Evolutionary conservation across 2,329 filamentous ascomycete genomes (phyloP), one percentile per base, ranked within the genome.

Genomic region (Sporothrix schenckii): DNA sequence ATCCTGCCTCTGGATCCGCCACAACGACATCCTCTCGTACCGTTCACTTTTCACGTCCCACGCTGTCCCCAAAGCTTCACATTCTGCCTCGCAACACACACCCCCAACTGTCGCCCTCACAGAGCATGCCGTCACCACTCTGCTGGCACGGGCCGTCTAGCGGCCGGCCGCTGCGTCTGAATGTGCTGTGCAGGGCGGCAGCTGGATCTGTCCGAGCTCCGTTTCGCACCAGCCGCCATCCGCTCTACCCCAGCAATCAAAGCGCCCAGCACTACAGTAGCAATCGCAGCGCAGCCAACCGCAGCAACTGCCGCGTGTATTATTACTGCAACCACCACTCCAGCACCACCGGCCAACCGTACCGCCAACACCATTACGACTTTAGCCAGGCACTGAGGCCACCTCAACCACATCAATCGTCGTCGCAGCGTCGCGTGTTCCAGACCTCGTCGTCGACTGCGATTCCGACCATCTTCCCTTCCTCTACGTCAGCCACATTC

Each of bases 391-490:
- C 72, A 73, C 69, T 76, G 69, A 77, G 77, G 78, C 76, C 78
- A 80, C 77, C 74, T 79, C 77, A 76, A 73, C 77, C 75, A 74
- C 77, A 76, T 71, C 73, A 56, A 34, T 19, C 50, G 47, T 69
- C 68, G 10, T 70, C 68, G 10, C 73, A 74, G n/a, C 69, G 74
- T 30, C 76, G 75, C 71, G 75, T 78, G 53, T 80, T 75, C 68
- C 76, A 77, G 72, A 78, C 78, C 39, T 75, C 74, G 56, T 74
- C 74, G 24, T 75, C 74, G 9, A 34, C 19, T 24, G 14, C 70
- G 41, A 30, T 53, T 52, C 73, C 73, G 67, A 71, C 73, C 58
- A 74, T 73, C 24, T 60, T 53, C 61, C 75, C 75, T 56, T 72
- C 13, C 9, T 49, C 66, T 30, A 72, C 73, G 68, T 69, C 75